These are phyloP conservation scores for Ceratobasidium sp. DNA, from an alignment of 1,284 basidiomycete species.

Conservation along the genomic window DNA sequence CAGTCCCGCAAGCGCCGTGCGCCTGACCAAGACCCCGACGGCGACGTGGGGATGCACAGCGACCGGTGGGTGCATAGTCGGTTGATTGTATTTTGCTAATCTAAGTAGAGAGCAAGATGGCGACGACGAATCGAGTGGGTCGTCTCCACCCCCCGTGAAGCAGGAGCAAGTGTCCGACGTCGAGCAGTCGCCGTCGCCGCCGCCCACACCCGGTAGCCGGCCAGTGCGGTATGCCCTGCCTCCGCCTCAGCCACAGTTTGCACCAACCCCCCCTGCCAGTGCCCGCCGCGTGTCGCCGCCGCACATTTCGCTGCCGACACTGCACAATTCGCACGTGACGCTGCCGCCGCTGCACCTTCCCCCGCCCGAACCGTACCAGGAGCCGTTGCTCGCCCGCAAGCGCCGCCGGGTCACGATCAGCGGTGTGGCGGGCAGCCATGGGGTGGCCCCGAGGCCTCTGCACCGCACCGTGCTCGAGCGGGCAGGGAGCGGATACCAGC, in stretches of 20 bases:
- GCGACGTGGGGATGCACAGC: conserved; percentile 16
- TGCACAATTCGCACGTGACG: neutral
- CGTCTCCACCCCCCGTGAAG: conserved; percentile 21
- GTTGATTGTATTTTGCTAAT: neutral
- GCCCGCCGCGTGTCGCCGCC: conserved; percentile 20
- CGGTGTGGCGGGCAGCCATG: conserved; percentile 1
- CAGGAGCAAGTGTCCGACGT: conserved; percentile 26
- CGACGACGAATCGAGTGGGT: conserved; percentile 30
- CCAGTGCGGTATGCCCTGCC: neutral
- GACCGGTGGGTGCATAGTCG: conserved; percentile 15
- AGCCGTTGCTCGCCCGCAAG: conserved; percentile 28
- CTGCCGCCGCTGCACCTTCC: conserved; percentile 7
- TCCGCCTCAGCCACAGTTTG: conserved; percentile 3
- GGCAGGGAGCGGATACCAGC: conserved; percentile 11
- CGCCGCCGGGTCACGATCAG: conserved; percentile 32
- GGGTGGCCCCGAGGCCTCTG: conserved; percentile 6
- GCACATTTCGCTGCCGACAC: conserved; percentile 15
- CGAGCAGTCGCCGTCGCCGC: conserved; percentile 18
- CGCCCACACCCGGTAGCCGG: neutral
- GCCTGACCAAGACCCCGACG: conserved; percentile 12
- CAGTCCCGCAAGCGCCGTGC: conserved; percentile 7
- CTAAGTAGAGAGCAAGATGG: conserved; percentile 15
- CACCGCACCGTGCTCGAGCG: conserved; percentile 32
- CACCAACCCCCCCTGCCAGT: conserved; percentile 19
- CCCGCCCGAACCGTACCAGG: neutral